Percentiles rank a stretch among this genome's conserved stretches.
phyloP scores from a whole-genome alignment of 257 asterid species.

The Lycium ferocissimum region DNA sequence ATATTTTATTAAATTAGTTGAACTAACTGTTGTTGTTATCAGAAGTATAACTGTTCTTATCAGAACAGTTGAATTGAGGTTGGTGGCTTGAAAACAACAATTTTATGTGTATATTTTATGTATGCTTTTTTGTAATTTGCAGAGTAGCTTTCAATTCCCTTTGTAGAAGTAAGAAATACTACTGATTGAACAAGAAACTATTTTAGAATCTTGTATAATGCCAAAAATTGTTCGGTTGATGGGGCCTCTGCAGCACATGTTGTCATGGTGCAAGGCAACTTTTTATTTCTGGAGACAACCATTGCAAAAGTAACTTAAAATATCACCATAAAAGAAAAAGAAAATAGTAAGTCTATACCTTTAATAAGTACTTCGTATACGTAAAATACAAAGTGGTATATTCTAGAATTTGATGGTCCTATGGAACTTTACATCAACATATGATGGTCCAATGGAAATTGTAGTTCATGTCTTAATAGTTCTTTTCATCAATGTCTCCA shows the following conservation, averaged over 20 bases:
- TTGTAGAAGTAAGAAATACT: not conserved
- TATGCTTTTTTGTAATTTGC: not conserved
- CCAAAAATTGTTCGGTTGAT: not conserved
- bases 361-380: not conserved
- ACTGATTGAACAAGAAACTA: not conserved
- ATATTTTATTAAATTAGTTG: not conserved
- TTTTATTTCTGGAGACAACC: not conserved
- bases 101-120: not conserved
- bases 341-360: not conserved
- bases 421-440: not conserved
- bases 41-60: too few relatives aligned
- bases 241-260: not conserved
- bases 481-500: not conserved
- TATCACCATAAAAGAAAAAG: not conserved
- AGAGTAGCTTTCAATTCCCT: not conserved
- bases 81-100: constrained; percentile 13
- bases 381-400: not conserved
- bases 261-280: constrained; percentile 15
- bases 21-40: not conserved
- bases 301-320: not conserved
- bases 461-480: not conserved
- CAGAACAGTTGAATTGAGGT: not conserved
- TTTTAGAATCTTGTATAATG: constrained; percentile 26
- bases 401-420: not conserved
- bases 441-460: not conserved